Evolutionary conservation across 768 basidiomycete species (phyloP).

Genomic region (Boletus vermiculosoides): DNA sequence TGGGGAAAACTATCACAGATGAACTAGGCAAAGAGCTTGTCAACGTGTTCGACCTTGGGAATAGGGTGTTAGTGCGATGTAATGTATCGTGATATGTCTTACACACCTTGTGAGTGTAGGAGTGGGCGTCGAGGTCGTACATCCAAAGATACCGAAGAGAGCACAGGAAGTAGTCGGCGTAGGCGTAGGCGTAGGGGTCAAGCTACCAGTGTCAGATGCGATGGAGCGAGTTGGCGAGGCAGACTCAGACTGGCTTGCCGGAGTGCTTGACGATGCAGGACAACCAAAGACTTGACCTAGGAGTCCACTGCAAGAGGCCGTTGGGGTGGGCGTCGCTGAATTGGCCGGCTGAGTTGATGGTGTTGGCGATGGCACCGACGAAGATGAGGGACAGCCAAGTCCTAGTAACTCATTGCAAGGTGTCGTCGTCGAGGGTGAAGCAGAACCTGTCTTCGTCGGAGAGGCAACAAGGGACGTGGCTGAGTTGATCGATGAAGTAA

Average conservation of each 20-base stretch:
- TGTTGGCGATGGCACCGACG: neutral
- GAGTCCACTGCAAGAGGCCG: conserved; percentile 7
- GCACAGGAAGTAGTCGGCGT: conserved; percentile 15
- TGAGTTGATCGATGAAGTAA: neutral
- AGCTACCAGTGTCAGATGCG: neutral
- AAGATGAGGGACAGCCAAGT: conserved; percentile 6
- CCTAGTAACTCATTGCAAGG: conserved; percentile 16
- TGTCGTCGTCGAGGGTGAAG: neutral
- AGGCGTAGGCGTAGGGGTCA: conserved; percentile 2
- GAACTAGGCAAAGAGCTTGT: conserved; percentile 11
- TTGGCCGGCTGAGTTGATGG: neutral
- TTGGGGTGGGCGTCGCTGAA: conserved; percentile 1
- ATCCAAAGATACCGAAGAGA: conserved; percentile 18
- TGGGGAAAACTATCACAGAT: conserved; percentile 35
- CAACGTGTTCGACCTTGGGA: neutral
- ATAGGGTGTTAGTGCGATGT: neutral
- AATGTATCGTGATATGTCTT: neutral
- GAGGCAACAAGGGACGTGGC: neutral
- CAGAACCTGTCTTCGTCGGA: neutral
- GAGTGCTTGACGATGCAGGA: conserved; percentile 11
- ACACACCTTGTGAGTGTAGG: conserved; percentile 15
- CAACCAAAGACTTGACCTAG: conserved; percentile 12
- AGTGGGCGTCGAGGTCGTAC: conserved; percentile 12
- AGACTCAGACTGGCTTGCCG: conserved; percentile 5
- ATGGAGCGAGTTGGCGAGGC: neutral